phyloP scores from a whole-genome alignment of 352 stramenopile species.

The Pythium aristosporum region DNA sequence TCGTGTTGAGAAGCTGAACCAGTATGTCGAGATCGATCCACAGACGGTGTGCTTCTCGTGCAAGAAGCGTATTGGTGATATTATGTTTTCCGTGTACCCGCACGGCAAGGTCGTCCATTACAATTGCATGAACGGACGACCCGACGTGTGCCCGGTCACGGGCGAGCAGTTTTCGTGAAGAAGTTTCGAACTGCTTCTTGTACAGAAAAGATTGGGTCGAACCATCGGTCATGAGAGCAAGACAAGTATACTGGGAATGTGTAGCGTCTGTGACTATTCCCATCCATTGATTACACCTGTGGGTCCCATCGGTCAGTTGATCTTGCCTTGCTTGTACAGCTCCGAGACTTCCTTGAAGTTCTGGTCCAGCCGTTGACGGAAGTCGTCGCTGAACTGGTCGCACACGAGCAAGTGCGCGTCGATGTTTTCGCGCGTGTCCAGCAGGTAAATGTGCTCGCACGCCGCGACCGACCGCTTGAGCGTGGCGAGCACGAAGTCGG shows the following conservation, averaged over 20 bases:
- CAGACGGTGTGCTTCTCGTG: conserved; percentile 78
- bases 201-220: conserved; percentile 1
- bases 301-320: neutral
- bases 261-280: neutral
- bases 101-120: conserved; percentile 87
- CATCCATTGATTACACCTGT: neutral
- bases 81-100: conserved; percentile 86
- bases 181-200: conserved; percentile 2
- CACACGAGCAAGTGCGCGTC: conserved; percentile 72
- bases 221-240: conserved; percentile 3
- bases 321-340: conserved; percentile 28
- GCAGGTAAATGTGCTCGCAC: conserved; percentile 69
- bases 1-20: conserved; percentile 72
- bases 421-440: conserved; percentile 56
- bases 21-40: conserved; percentile 81
- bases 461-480: conserved; percentile 48
- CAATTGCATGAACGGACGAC: conserved; percentile 85
- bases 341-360: conserved; percentile 36
- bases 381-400: conserved; percentile 58
- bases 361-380: conserved; percentile 36
- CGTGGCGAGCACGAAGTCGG: conserved; percentile 55
- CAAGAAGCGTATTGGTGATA: conserved; percentile 87
- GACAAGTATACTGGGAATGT: conserved; percentile 16
- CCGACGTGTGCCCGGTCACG: conserved; percentile 79
- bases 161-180: conserved; percentile 74